These are phyloP conservation scores for Russula sp. DNA, from an alignment of 768 basidiomycete genomes.

Conservation along the genomic window DNA sequence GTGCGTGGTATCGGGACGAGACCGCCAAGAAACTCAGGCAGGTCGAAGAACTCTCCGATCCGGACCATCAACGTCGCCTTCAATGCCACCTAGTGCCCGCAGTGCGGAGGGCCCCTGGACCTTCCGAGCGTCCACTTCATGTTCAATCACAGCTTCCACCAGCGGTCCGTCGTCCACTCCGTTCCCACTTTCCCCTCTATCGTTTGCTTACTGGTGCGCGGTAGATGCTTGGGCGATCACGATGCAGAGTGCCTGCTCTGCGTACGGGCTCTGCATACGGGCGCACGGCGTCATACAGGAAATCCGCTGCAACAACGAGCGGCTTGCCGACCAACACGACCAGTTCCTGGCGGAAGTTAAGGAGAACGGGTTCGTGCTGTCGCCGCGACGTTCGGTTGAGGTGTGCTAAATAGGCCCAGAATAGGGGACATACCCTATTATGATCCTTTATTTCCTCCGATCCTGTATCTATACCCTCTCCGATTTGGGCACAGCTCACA, in stretches of 20 bases:
- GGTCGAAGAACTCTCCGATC: slow-evolving; percentile 74
- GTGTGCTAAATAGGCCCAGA: slow-evolving; percentile 41
- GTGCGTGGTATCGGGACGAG: slow-evolving; percentile 83
- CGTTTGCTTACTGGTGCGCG: background rate
- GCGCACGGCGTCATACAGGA: slow-evolving; percentile 88
- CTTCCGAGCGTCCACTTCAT: slow-evolving; percentile 94
- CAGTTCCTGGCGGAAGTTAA: slow-evolving; percentile 71
- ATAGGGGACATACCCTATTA: slow-evolving; percentile 16
- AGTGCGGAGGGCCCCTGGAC: slow-evolving; percentile 85
- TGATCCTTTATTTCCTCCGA: background rate
- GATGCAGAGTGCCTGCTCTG: slow-evolving; percentile 90
- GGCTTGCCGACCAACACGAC: slow-evolving; percentile 76
- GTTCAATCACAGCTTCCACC: slow-evolving; percentile 97
- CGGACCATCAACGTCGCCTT: slow-evolving; percentile 78
- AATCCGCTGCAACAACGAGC: slow-evolving; percentile 80
- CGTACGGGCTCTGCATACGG: slow-evolving; percentile 38
- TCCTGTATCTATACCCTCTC: background rate
- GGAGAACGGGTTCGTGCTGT: slow-evolving; percentile 65
- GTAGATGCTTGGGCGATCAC: slow-evolving; percentile 81
- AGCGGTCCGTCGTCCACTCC: slow-evolving; percentile 51
- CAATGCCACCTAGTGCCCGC: slow-evolving; percentile 89
- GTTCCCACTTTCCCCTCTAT: background rate
- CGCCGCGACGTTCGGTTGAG: slow-evolving; percentile 63
- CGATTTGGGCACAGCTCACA: background rate
- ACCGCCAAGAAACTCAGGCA: slow-evolving; percentile 74